phyloP scores from a whole-genome alignment of 768 basidiomycete species.

The Gloeopeniophorella convolvens region DNA sequence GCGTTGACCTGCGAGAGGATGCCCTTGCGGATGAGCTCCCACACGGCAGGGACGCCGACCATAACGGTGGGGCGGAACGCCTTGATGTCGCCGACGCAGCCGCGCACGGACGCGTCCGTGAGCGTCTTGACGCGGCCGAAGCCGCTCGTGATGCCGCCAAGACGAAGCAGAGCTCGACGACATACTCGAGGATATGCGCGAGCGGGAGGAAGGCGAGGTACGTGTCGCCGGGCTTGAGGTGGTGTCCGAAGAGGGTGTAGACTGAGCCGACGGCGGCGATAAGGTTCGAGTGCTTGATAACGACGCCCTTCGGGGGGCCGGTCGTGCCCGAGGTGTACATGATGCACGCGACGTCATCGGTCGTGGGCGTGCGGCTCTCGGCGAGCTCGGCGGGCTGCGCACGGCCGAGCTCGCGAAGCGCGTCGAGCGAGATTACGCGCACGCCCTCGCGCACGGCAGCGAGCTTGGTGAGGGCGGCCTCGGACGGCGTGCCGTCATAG shows the following conservation, averaged over 20 bases:
- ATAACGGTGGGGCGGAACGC: constrained; percentile 84
- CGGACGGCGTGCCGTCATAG: constrained; percentile 69
- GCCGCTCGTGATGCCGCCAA: constrained; percentile 77
- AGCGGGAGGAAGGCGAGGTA: constrained; percentile 92
- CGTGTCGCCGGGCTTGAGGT: constrained; percentile 50
- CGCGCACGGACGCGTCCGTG: constrained; percentile 88
- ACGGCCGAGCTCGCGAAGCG: constrained; percentile 65
- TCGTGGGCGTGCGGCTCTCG: constrained; percentile 42
- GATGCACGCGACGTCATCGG: constrained; percentile 53
- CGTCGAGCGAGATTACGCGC: constrained; percentile 56
- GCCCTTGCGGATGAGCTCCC: constrained; percentile 96
- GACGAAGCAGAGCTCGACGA: constrained; percentile 77
- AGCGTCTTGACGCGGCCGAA: constrained; percentile 95
- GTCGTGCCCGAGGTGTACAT: constrained; percentile 92
- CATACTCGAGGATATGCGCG: constrained; percentile 93
- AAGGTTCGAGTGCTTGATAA: constrained; percentile 83
- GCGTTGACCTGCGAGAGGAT: constrained; percentile 76
- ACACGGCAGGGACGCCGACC: constrained; percentile 93
- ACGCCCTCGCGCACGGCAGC: constrained; percentile 49
- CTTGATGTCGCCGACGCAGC: constrained; percentile 81
- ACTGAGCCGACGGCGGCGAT: constrained; percentile 85
- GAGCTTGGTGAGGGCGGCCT: constrained; percentile 53
- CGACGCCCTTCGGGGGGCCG: constrained; percentile 91
- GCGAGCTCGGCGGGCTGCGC: constrained; percentile 45
- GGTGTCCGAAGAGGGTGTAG: constrained; percentile 59